A percentile compares a stretch with the other conserved stretches of the same genome.
Evolutionary conservation across 306 rosid species (phyloP).

Genomic region (Ziziphus jujuba): DNA sequence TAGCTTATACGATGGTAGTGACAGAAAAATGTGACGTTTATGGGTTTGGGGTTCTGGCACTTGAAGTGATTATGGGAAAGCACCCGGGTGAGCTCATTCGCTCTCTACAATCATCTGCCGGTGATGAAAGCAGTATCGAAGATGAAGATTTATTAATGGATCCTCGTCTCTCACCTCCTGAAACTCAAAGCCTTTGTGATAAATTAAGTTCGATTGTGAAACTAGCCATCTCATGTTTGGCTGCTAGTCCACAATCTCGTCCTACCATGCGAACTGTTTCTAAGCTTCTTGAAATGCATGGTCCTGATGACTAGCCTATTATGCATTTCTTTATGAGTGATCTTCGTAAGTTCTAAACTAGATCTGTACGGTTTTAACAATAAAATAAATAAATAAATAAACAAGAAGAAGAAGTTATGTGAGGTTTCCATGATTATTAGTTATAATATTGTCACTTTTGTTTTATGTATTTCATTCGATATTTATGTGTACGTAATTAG

Average conservation of each 20-base stretch:
- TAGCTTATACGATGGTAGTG: conserved; percentile 20
- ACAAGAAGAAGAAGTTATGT: no score
- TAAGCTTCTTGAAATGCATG: background rate
- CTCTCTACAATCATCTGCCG: background rate
- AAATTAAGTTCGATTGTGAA: background rate
- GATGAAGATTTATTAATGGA: conserved; percentile 9
- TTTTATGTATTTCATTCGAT: no score
- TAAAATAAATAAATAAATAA: no score
- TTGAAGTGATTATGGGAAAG: conserved; percentile 20
- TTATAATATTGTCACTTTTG: no score
- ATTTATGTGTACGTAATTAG: no score
- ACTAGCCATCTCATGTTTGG: background rate
- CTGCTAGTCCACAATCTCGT: background rate
- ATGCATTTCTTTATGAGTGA: no score
- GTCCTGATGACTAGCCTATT: no score
- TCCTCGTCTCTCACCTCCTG: conserved; percentile 7
- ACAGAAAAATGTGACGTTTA: conserved; percentile 9
- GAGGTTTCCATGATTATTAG: no score
- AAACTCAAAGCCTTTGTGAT: background rate
- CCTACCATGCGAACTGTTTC: background rate
- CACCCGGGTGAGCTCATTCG: background rate
- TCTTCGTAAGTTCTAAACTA: no score
- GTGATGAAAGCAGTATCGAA: background rate
- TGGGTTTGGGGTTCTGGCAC: conserved; percentile 23
- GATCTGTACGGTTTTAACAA: no score